Base-by-base conservation (phyloP, 441 rosid species). In the Mallotus repandus region DNA sequence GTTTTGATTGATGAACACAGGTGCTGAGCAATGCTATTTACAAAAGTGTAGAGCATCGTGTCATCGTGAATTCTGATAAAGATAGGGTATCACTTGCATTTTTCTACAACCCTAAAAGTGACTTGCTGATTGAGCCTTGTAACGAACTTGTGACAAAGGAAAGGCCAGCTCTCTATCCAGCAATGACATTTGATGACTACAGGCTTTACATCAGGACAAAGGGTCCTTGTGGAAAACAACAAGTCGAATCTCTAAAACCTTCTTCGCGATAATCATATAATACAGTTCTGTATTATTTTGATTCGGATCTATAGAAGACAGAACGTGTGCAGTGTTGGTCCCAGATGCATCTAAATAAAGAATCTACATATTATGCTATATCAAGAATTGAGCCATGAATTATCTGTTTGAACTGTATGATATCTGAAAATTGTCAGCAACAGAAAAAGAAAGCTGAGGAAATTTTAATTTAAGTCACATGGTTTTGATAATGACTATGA, bases 41-140 rank as follows among this genome's bases (percentile, higher is more conserved):
- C 85, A 89, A 86, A 78, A 94, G 98, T 49, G 94, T 92, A 81
- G 99, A 94, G 89, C 99, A 94, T 35, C 84, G 97, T 73, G 98
- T 92, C 76, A 84, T 88, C 3, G 99, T 92, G 71, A 92, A 92
- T 71, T 86, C 97, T 16, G 69, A 71, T 5, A 74, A 82, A 21
- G 98, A 94, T 64, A 78, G 99, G n/a, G 84, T 94, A 0, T 94
- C 99, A 0, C 85, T 94, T 56, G 98, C 99, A 16, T 86, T 91
- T 76, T 94, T 92, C 82, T 94, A 92, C 86, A 94, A 94, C 79
- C 99, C 98, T 8, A 91, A 79, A 78, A 81, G 92, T 64, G 98
- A 92, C 60, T 77, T 91, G 60, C 84, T 84, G 4, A 92, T 94
- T 18, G 82, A 79, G 61, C 98, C 99, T 4, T 64, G 83, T 11